Percentiles rank a stretch among this genome's conserved stretches.
These are phyloP conservation scores for Penicillium lividum DNA, from an alignment of 495 filamentous ascomycete species.

Conservation along the genomic window DNA sequence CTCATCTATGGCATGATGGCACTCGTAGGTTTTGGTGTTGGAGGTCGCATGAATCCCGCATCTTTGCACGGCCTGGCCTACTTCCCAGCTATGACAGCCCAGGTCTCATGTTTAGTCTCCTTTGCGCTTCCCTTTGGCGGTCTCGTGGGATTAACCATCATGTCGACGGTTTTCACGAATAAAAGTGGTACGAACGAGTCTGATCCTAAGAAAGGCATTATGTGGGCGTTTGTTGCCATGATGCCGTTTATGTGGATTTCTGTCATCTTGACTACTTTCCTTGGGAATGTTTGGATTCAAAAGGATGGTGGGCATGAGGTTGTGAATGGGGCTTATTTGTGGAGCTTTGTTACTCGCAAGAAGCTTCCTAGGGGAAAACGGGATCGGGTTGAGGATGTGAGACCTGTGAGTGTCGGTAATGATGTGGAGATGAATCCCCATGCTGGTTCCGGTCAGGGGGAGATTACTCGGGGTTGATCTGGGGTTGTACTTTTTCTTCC, in stretches of 20 bases:
- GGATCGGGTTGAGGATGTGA: conserved; percentile 3
- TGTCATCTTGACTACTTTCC: conserved; percentile 41
- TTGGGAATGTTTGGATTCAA: conserved; percentile 58
- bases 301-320: conserved; percentile 28
- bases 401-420: not conserved
- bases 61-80: conserved; percentile 55
- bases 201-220: conserved; percentile 43
- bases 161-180: conserved; percentile 64
- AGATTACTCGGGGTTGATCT: not conserved
- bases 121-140: conserved; percentile 59
- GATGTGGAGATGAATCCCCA: not conserved
- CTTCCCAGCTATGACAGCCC: conserved; percentile 51
- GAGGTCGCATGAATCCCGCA: conserved; percentile 48
- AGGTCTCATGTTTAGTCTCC: conserved; percentile 51
- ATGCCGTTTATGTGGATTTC: conserved; percentile 54
- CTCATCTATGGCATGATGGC: conserved; percentile 62
- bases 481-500: not conserved
- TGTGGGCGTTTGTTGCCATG: conserved; percentile 57
- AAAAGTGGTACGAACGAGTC: conserved; percentile 34
- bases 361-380: conserved; percentile 2
- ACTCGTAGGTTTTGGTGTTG: conserved; percentile 57
- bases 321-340: conserved; percentile 16
- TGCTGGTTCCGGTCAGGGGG: not conserved
- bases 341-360: conserved; percentile 16
- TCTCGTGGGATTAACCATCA: conserved; percentile 57